Conservation (phyloP, 148 eudicot species). For the Nyssa sinensis region DNA sequence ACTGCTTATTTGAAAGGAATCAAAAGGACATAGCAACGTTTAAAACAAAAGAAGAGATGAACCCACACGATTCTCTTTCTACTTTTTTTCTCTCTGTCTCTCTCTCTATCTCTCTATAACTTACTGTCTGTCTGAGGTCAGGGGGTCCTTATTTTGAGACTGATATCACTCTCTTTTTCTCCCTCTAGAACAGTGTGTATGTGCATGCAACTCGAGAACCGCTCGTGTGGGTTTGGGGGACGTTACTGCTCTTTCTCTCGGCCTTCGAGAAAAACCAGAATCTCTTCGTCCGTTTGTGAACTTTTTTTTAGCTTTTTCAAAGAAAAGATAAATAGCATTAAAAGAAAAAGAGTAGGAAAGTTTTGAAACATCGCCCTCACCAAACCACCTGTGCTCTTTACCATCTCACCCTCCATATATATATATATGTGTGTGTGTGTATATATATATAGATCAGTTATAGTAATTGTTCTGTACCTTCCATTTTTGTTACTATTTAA, state of each 20-base stretch:
- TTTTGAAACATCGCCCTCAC: too few species aligned
- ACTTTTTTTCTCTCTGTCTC: slow-evolving; percentile 8
- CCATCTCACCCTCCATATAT: too few species aligned
- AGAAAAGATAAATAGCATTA: not conserved
- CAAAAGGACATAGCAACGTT: too few species aligned
- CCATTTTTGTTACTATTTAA: too few species aligned
- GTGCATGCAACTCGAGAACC: slow-evolving; percentile 36
- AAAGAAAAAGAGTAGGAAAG: too few species aligned
- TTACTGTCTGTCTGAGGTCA: slow-evolving; percentile 18
- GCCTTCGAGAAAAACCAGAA: slow-evolving; percentile 10
- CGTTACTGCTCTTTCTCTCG: not conserved
- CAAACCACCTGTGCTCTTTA: too few species aligned
- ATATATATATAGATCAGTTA: too few species aligned
- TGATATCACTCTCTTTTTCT: not conserved
- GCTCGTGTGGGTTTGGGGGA: slow-evolving; percentile 54
- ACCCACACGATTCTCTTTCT: slow-evolving; percentile 24
- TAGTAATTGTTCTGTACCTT: too few species aligned
- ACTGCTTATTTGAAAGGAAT: too few species aligned
- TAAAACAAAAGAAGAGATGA: not conserved
- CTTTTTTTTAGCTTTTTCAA: slow-evolving; percentile 11
- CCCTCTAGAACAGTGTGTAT: slow-evolving; percentile 1
- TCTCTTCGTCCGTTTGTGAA: slow-evolving; percentile 18
- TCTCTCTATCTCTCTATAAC: slow-evolving; percentile 8
- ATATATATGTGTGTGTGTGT: too few species aligned
- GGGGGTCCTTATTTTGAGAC: slow-evolving; percentile 20